Conservation (phyloP, 2,329 filamentous ascomycete genomes). For the Fusarium hainanense region DNA sequence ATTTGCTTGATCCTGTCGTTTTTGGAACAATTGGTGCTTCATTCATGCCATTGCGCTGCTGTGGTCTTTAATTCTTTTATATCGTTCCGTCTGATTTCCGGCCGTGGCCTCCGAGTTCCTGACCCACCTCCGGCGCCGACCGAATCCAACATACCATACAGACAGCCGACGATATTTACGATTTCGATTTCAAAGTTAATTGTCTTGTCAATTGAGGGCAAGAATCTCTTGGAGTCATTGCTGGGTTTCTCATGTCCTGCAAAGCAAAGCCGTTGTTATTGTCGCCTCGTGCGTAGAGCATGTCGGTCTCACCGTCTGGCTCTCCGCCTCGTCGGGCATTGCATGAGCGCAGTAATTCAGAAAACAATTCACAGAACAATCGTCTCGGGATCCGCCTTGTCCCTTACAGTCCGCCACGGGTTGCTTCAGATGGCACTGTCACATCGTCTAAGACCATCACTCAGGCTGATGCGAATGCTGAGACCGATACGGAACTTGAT, state of each 20-base stretch:
- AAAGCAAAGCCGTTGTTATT: conserved; percentile 29
- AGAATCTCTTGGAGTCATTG: conserved; percentile 5
- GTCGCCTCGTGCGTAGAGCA: conserved; percentile 48
- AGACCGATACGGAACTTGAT: conserved; percentile 37
- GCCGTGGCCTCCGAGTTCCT: conserved; percentile 21
- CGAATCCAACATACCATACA: conserved; percentile 11
- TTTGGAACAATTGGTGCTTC: conserved; percentile 21
- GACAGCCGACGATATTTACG: conserved; percentile 10
- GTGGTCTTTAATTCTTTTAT: conserved; percentile 29
- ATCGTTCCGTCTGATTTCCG: conserved; percentile 25
- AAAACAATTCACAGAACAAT: conserved; percentile 48
- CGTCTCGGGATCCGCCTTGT: conserved; percentile 53
- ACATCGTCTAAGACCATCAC: conserved; percentile 42
- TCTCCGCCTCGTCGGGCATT: conserved; percentile 46
- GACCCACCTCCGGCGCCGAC: conserved; percentile 38
- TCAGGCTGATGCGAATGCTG: conserved; percentile 39
- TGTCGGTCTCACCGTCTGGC: conserved; percentile 49
- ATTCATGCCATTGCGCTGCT: conserved; percentile 24
- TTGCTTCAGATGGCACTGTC: conserved; percentile 49
- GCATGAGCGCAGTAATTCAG: conserved; percentile 45
- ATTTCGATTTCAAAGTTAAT: conserved; percentile 6
- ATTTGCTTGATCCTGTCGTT: conserved; percentile 9
- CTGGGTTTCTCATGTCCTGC: conserved; percentile 38
- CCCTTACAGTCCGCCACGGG: conserved; percentile 53
- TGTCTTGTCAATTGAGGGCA: conserved; percentile 28